phyloP scores from a whole-genome alignment of 257 asterid species.

The Plectranthus barbatus region DNA sequence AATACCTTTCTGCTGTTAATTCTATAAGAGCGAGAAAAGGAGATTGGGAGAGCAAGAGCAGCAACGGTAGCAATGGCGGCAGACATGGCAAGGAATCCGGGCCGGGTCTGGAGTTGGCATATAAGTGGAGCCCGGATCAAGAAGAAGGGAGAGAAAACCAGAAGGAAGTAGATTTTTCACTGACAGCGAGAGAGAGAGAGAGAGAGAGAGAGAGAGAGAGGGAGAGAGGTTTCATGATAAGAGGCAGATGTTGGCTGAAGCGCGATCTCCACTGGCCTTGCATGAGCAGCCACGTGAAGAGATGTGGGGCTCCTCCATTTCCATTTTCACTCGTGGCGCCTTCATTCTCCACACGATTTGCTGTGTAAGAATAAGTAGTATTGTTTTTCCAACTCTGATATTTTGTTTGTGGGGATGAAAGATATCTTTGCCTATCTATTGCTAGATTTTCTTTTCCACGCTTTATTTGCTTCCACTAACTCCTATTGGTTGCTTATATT shows the following conservation, averaged over 20 bases:
- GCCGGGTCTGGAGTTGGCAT: conserved; percentile 15
- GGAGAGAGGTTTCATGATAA: conserved; percentile 46
- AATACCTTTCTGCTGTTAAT: conserved; percentile 51
- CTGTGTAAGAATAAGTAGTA: no score
- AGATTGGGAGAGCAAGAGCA: conserved; percentile 71
- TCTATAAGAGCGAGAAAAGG: conserved; percentile 45
- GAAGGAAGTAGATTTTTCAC: neutral
- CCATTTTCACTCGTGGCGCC: conserved; percentile 38
- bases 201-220: no score
- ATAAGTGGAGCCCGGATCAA: conserved; percentile 9
- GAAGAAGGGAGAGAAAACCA: neutral
- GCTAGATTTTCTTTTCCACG: neutral
- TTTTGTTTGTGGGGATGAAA: neutral
- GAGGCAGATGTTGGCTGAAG: conserved; percentile 36
- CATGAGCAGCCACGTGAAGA: conserved; percentile 47
- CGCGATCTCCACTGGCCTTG: conserved; percentile 68
- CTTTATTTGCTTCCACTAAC: neutral
- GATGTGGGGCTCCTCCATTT: conserved; percentile 12
- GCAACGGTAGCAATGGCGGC: conserved; percentile 75
- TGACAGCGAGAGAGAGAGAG: neutral
- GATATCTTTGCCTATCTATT: neutral
- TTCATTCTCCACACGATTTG: conserved; percentile 26
- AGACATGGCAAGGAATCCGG: conserved; percentile 44
- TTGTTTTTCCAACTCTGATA: neutral
- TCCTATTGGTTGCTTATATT: neutral